These are phyloP conservation scores for Pyrenophora seminiperda DNA, from an alignment of 2,329 filamentous ascomycete species.

Conservation along the genomic window DNA sequence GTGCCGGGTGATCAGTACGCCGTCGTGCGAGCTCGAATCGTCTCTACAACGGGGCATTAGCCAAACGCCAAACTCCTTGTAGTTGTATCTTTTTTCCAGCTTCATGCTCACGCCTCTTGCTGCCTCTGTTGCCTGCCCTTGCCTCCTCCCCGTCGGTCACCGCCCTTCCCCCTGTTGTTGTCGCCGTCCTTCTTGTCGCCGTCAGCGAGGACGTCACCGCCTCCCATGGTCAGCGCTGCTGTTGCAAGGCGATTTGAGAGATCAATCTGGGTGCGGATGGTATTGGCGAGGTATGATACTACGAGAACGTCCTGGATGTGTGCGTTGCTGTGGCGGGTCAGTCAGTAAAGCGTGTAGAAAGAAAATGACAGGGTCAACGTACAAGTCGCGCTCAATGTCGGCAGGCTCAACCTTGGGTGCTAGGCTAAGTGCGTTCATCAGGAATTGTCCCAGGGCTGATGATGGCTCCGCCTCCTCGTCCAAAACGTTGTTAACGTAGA, in stretches of 20 bases:
- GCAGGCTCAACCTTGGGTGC: conserved; percentile 91
- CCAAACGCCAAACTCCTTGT: conserved; percentile 30
- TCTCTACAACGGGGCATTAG: conserved; percentile 14
- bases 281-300: conserved; percentile 97
- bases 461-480: conserved; percentile 91
- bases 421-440: conserved; percentile 90
- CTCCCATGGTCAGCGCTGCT: conserved; percentile 57
- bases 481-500: conserved; percentile 90
- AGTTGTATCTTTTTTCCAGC: conserved; percentile 17
- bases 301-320: conserved; percentile 99
- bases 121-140: conserved; percentile 43
- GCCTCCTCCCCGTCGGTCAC: conserved; percentile 40
- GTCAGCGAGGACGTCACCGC: conserved; percentile 45
- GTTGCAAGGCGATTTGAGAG: conserved; percentile 91
- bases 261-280: conserved; percentile 98
- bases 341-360: conserved; percentile 24
- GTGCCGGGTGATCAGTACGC: neutral
- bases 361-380: conserved; percentile 44
- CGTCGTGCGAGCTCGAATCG: conserved; percentile 1
- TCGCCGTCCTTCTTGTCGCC: conserved; percentile 44
- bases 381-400: conserved; percentile 95
- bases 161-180: conserved; percentile 36
- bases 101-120: conserved; percentile 40
- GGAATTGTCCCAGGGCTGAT: conserved; percentile 89
- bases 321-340: conserved; percentile 72